These are phyloP conservation scores for Trametes punicea DNA, from an alignment of 768 basidiomycete species.

Conservation along the genomic window DNA sequence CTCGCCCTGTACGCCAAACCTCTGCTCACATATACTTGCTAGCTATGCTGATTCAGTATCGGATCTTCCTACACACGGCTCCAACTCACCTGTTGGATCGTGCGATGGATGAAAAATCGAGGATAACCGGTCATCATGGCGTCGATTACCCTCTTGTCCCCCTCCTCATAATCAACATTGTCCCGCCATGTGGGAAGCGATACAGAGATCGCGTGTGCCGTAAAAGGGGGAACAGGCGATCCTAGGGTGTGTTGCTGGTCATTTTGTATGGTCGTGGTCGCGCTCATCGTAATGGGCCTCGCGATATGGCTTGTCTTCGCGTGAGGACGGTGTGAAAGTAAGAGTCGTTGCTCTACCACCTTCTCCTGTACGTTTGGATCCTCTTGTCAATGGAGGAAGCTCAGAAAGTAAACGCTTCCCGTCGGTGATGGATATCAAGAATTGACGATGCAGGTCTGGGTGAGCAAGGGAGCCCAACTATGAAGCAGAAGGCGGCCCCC, in stretches of 20 bases:
- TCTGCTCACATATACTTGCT: conserved; percentile 68
- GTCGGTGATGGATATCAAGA: no score
- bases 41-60: conserved; percentile 49
- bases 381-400: no score
- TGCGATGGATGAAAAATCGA: conserved; percentile 87
- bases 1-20: conserved; percentile 72
- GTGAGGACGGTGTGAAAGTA: no score
- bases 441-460: no score
- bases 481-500: no score
- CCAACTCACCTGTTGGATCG: conserved; percentile 71
- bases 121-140: conserved; percentile 90
- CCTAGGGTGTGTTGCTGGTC: conserved; percentile 36
- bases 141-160: conserved; percentile 73
- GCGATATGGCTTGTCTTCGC: no score
- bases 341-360: no score
- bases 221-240: conserved; percentile 57
- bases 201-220: conserved; percentile 91
- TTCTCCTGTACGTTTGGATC: no score
- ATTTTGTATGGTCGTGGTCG: conserved; percentile 1
- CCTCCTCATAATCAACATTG: conserved; percentile 89
- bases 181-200: conserved; percentile 92
- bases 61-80: neutral
- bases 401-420: no score
- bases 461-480: no score
- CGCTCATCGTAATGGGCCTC: neutral